Evolutionary conservation across 1,139 yeast species (phyloP).

Genomic region (Kurtzmaniella quercitrusa): DNA sequence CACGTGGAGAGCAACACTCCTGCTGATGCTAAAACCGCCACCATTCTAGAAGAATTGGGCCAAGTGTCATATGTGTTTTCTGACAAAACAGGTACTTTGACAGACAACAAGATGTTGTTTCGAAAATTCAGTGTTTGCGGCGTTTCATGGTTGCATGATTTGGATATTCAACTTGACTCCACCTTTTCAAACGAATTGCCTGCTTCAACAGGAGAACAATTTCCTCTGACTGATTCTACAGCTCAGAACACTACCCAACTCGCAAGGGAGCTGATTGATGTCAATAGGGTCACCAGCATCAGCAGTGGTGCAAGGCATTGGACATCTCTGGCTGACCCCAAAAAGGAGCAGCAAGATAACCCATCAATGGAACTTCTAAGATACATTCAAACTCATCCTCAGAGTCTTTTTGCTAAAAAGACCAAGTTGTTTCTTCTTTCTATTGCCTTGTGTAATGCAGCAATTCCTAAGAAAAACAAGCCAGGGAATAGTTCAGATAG

Average conservation of each 20-base stretch:
- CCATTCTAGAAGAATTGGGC: slow-evolving; percentile 93
- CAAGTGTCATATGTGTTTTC: slow-evolving; percentile 93
- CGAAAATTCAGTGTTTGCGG: slow-evolving; percentile 85
- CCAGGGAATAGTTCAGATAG: slow-evolving; percentile 15
- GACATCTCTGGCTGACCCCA: slow-evolving; percentile 38
- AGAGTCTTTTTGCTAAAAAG: slow-evolving; percentile 62
- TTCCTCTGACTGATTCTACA: neutral
- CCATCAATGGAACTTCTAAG: slow-evolving; percentile 54
- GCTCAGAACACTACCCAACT: slow-evolving; percentile 21
- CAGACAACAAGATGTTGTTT: slow-evolving; percentile 86
- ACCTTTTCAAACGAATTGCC: neutral
- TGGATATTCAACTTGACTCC: slow-evolving; percentile 37
- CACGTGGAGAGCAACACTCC: slow-evolving; percentile 81
- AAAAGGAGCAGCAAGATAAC: slow-evolving; percentile 21
- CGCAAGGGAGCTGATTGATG: slow-evolving; percentile 29
- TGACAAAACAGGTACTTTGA: slow-evolving; percentile 95
- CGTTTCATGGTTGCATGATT: slow-evolving; percentile 81
- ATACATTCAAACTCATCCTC: slow-evolving; percentile 69
- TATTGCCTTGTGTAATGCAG: slow-evolving; percentile 84
- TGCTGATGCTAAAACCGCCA: slow-evolving; percentile 92
- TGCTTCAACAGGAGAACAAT: neutral
- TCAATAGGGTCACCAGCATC: slow-evolving; percentile 14
- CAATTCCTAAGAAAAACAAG: slow-evolving; percentile 59
- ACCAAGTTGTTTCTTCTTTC: slow-evolving; percentile 78
- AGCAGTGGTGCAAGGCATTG: slow-evolving; percentile 15